Conservation (phyloP, 495 filamentous ascomycete genomes). For the Thozetella sp. region DNA sequence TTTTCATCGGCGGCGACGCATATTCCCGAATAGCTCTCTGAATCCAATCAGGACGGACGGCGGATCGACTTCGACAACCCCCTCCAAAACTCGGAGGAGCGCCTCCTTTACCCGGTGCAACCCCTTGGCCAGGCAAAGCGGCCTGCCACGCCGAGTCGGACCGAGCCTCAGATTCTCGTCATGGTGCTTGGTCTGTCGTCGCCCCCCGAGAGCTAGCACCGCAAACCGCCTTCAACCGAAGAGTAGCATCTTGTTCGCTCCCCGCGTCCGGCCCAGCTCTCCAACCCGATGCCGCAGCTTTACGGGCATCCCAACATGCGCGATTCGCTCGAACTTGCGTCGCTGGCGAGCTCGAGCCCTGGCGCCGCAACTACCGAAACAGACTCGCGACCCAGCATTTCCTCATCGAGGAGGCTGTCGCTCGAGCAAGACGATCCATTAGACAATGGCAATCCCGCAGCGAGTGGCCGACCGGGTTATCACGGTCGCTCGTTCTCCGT, state of each 20-base stretch:
- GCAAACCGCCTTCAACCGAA: background rate
- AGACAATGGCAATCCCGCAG: constrained; percentile 57
- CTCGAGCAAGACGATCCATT: constrained; percentile 85
- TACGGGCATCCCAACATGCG: constrained; percentile 57
- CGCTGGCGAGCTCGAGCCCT: constrained; percentile 80
- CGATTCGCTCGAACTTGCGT: constrained; percentile 96
- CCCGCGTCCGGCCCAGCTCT: background rate
- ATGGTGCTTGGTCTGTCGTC: background rate
- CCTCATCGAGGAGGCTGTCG: constrained; percentile 89
- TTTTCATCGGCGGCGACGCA: background rate
- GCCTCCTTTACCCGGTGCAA: background rate
- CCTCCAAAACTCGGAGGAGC: background rate
- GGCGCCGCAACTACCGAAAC: constrained; percentile 65
- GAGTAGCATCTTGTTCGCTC: background rate
- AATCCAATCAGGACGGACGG: background rate
- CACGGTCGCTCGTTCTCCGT: constrained; percentile 80
- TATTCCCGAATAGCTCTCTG: background rate
- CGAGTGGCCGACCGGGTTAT: constrained; percentile 34
- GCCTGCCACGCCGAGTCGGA: background rate
- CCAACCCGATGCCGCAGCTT: constrained; percentile 36
- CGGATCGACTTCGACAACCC: background rate
- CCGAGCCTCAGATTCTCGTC: constrained; percentile 2
- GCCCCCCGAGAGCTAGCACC: background rate
- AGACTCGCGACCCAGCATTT: constrained; percentile 77
- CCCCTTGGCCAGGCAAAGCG: background rate